Base-by-base conservation (phyloP, 352 stramenopile genomes). In the Phytophthora uliginosa region DNA sequence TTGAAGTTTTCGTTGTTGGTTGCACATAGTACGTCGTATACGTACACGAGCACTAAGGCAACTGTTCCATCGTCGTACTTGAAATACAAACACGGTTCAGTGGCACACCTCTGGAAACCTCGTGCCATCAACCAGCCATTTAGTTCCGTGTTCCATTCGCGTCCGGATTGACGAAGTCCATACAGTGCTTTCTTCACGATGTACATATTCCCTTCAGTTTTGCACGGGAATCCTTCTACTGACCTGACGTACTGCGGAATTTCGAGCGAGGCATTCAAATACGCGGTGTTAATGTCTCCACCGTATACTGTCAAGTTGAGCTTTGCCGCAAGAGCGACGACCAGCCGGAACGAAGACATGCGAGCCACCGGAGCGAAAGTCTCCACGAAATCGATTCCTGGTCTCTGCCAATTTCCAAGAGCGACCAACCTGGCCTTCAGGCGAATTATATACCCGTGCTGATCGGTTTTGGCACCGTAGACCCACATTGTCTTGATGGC, bases 41-140 rank as follows among this genome's bases (percentile, higher is more conserved):
- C 55, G 17, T 65, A 65, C 22, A 60, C 55, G 6, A 66, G 47
- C 31, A 68, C 18, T 6, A 61, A 22, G 3, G 13, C 24, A 10
- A 60, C 55, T 22, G 24, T 68, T 18, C 55, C 36, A n/a, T 9
- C 61, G 13, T 68, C 51, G 40, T 61, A 56, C 24, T 34, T 52
- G 10, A 59, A 73, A 24, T 74, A 74, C 5, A 65, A 17, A 24
- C 59, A 74, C 1, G 59, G 54, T 45, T 74, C 54, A 0, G 59
- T 65, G 1, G 54, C 34, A 10, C 24, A 69, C 2, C 59, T 28
- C 33, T 57, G 22, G 17, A 61, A 66, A 22, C 48, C 33, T 26
- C 24, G 24, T 26, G 24, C 24, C 24, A 26, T 26, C 24, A 26
- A 2, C 24, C 24, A 26, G 24, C 15, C 2, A 28, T 74, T 56